Conservation (phyloP, 345 rosid genomes). For the Arabidopsis arenosa region DNA sequence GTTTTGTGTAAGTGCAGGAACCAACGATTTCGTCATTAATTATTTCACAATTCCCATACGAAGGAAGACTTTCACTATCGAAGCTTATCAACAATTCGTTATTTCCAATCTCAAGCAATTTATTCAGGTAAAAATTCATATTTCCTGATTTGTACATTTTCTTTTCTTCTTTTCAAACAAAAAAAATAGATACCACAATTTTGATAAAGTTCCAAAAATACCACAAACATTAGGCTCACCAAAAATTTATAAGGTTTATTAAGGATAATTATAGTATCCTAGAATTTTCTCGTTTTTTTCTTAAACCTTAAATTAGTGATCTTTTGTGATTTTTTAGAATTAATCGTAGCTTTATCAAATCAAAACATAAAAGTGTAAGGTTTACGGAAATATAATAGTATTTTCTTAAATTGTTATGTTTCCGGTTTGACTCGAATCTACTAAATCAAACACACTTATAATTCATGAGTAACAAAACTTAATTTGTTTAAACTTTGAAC, state of each 20-base stretch:
- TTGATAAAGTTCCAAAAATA: background rate
- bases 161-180: no score
- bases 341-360: background rate
- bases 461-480: background rate
- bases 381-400: background rate
- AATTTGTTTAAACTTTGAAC: background rate
- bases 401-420: background rate
- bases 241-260: background rate
- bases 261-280: background rate
- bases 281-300: background rate
- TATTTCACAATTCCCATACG: slow-evolving; percentile 55
- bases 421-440: background rate
- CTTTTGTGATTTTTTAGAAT: background rate
- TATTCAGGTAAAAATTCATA: slow-evolving; percentile 50
- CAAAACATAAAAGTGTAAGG: background rate
- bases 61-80: slow-evolving; percentile 53
- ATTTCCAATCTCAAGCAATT: slow-evolving; percentile 51
- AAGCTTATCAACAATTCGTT: slow-evolving; percentile 64
- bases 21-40: slow-evolving; percentile 43
- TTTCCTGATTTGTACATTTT: background rate
- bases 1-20: slow-evolving; percentile 47
- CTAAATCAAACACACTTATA: background rate
- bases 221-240: background rate
- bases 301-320: background rate
- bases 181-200: background rate